These are phyloP conservation scores for Rubia tinctorum DNA, from an alignment of 305 asterid species.

Conservation along the genomic window DNA sequence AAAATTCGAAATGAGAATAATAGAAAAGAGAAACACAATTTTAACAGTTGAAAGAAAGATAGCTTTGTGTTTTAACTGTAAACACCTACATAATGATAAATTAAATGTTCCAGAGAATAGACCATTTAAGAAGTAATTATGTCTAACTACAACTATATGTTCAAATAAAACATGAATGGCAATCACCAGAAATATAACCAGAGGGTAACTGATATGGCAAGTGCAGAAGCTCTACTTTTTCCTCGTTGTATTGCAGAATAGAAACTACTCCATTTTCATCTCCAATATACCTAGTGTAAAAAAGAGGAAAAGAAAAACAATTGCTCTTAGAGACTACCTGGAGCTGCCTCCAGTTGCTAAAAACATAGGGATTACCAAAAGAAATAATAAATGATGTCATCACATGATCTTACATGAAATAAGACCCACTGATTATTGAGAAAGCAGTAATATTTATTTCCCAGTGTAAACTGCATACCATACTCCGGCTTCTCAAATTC, in stretches of 20 bases:
- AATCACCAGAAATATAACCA: slow-evolving; percentile 63
- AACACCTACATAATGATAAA: neutral
- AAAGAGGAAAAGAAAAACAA: slow-evolving; percentile 10
- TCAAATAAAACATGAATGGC: slow-evolving; percentile 1
- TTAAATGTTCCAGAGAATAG: neutral
- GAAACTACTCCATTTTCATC: slow-evolving; percentile 82
- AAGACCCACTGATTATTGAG: slow-evolving; percentile 79
- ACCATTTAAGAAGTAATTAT: neutral
- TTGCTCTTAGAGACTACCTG: slow-evolving; percentile 14
- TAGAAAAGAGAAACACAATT: neutral
- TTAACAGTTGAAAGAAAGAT: neutral
- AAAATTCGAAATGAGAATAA: neutral
- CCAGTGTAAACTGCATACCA: slow-evolving; percentile 75
- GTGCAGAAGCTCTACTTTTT: slow-evolving; percentile 48
- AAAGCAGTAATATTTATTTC: slow-evolving; percentile 83
- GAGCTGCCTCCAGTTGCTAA: slow-evolving; percentile 21
- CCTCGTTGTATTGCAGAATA: slow-evolving; percentile 58
- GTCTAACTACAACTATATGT: neutral
- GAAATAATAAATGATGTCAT: slow-evolving; percentile 12
- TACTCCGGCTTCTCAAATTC: slow-evolving; percentile 67
- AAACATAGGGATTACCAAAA: neutral
- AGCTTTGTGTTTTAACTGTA: neutral
- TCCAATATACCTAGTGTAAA: slow-evolving; percentile 67
- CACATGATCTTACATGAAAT: slow-evolving; percentile 62
- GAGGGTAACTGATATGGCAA: slow-evolving; percentile 67